Evolutionary conservation across 2,329 filamentous ascomycete genomes (phyloP).

Genomic region (Ceratocystis diversiconidia): DNA sequence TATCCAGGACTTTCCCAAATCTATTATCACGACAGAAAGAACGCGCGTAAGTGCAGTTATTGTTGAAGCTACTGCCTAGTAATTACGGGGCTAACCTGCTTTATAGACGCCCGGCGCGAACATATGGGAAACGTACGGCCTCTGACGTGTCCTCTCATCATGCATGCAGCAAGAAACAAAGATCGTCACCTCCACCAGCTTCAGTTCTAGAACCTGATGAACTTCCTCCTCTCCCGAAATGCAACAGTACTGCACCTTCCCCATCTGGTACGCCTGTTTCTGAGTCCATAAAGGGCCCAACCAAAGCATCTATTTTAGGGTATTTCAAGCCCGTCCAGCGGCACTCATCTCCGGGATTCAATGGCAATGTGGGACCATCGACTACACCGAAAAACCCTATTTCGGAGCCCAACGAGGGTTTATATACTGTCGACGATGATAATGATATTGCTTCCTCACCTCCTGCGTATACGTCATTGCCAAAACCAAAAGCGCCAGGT

Average conservation of each 20-base stretch:
- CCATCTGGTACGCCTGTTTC: background rate
- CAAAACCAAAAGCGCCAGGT: background rate
- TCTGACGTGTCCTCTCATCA: conserved; percentile 22
- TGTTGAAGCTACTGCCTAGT: background rate
- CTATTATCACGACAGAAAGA: conserved; percentile 11
- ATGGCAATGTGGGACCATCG: background rate
- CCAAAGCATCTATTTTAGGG: conserved; percentile 28
- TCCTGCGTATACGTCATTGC: background rate
- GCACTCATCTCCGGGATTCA: conserved; percentile 1
- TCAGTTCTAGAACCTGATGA: background rate
- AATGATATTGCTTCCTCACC: background rate
- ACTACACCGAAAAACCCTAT: background rate
- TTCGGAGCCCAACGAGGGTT: background rate
- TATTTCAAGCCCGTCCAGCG: conserved; percentile 29
- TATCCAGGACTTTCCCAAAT: conserved; percentile 9
- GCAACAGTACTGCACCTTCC: background rate
- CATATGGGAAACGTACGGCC: conserved; percentile 28
- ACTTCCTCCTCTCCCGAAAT: background rate
- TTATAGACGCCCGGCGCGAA: conserved; percentile 23
- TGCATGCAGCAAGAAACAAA: conserved; percentile 22
- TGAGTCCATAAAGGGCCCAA: background rate
- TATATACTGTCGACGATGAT: background rate
- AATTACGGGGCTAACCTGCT: background rate
- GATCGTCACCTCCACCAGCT: conserved; percentile 12
- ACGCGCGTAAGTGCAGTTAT: conserved; percentile 9